Evolutionary conservation across 108 stramenopile species (phyloP).

Genomic region (Skeletonema tropicum): DNA sequence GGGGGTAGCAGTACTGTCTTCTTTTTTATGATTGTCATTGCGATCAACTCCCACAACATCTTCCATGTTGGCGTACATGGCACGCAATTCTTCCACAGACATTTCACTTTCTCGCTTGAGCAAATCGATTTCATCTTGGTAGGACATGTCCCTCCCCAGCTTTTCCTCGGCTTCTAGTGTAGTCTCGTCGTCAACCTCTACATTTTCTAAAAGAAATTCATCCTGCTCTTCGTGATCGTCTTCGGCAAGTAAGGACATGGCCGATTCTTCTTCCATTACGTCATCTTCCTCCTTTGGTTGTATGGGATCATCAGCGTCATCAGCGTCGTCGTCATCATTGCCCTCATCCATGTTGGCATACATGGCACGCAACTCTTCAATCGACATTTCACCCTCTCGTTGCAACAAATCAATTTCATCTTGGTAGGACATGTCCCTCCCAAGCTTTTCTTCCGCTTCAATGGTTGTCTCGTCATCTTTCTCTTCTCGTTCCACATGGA

Average conservation of each 20-base stretch:
- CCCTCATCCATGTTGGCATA: conserved; percentile 45
- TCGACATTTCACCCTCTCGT: conserved; percentile 56
- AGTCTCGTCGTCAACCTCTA: conserved; percentile 69
- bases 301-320: neutral
- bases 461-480: conserved; percentile 79
- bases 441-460: conserved; percentile 62
- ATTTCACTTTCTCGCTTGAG: conserved; percentile 62
- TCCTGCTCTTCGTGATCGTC: conserved; percentile 55
- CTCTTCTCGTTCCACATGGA: conserved; percentile 43
- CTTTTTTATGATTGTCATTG: neutral
- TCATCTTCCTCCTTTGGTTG: neutral
- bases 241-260: conserved; percentile 26
- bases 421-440: conserved; percentile 55
- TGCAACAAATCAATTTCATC: conserved; percentile 64
- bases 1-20: neutral
- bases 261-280: neutral
- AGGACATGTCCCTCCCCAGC: conserved; percentile 57
- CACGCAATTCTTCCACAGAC: conserved; percentile 56
- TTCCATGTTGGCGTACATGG: conserved; percentile 54
- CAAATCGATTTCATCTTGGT: conserved; percentile 60
- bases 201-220: conserved; percentile 52
- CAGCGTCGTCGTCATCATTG: conserved; percentile 31
- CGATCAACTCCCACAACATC: neutral
- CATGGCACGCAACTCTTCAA: conserved; percentile 60
- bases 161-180: conserved; percentile 69